Base-by-base conservation (phyloP, 129 eudicot genomes). In the Flaveria brownii region DNA sequence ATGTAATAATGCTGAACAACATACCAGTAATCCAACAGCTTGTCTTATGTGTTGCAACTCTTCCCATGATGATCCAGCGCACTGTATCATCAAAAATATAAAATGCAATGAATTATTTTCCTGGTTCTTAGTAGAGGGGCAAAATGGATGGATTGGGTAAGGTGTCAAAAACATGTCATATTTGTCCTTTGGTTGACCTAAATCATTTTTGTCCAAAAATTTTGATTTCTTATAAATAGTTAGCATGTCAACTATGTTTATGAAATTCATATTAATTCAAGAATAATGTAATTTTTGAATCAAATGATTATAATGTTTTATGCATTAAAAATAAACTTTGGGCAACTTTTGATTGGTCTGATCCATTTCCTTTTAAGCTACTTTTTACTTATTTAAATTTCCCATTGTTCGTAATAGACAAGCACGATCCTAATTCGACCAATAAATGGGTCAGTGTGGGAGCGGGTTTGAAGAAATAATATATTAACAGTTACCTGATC, bases 31-130 rank as follows among this genome's bases (percentile, higher is more conserved):
- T 52, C 88, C 97, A 78, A 91, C 97, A 49, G 99, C 97, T 81
- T 94, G 97, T 67, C 92, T 83, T 84, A 94, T 89, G 88, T 94
- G 99, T 80, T 89, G 89, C 55, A 94, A 85, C 74, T 94, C 99
- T 60, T 94, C 90, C 97, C 96, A 89, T 51, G 98, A 88, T 12
- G 93, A 87, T 77, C 92, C 96, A 64, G 97, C 87, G 74, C 33
- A 72, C 99, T 94, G 87, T 42, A 73, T 73, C n/a, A 62, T 70
- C 36, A 28, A 9, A 80, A 1, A 55, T 3, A 77, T 41, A 41
- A 52, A 20, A 63, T 76, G 68, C 69, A 65, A 20, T 62, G 56
- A 76, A 64, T 63, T 76, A 22, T 77, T 75, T 2, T 57, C 49
- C 17, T 25, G 49, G 20, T 15, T 60, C 30, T 36, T 2, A 30